Evolutionary conservation across 768 basidiomycete genomes (phyloP).

Genomic region (Imleria badia): DNA sequence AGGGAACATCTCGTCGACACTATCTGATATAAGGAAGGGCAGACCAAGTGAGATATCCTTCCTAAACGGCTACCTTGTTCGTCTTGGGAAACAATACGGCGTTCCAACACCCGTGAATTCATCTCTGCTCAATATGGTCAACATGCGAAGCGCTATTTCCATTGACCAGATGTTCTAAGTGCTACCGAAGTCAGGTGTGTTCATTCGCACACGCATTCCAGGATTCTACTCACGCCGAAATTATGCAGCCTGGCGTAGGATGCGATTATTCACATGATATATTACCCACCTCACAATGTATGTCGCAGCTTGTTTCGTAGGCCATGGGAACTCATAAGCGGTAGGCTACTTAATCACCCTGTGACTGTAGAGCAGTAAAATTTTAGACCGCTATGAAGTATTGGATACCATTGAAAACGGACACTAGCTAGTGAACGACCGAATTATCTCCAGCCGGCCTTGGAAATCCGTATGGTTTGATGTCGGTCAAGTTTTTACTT

Average conservation of each 20-base stretch:
- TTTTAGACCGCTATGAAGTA: not conserved
- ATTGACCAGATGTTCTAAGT: conserved; percentile 42
- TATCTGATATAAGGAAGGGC: conserved; percentile 64
- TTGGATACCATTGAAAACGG: not conserved
- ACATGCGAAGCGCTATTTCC: conserved; percentile 56
- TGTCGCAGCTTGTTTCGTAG: not conserved
- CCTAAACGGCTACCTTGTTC: conserved; percentile 78
- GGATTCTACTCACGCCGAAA: not conserved
- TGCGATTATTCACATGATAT: not conserved
- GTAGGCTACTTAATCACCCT: not conserved
- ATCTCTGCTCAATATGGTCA: conserved; percentile 56
- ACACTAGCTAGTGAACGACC: too few species aligned
- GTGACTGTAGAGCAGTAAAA: too few species aligned
- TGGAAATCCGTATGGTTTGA: not conserved
- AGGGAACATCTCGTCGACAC: conserved; percentile 78
- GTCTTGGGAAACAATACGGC: conserved; percentile 55
- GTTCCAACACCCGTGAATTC: conserved; percentile 59
- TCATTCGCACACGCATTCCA: not conserved
- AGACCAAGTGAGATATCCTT: conserved; percentile 74
- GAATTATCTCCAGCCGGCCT: not conserved
- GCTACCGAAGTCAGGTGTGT: conserved; percentile 9
- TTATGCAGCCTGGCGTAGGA: not conserved
- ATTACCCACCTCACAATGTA: not conserved
- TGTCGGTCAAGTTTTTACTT: not conserved
- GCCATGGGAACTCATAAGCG: not conserved